Base-by-base conservation (phyloP, 2,329 filamentous ascomycete genomes). In the Aspergillus novoparasiticus region DNA sequence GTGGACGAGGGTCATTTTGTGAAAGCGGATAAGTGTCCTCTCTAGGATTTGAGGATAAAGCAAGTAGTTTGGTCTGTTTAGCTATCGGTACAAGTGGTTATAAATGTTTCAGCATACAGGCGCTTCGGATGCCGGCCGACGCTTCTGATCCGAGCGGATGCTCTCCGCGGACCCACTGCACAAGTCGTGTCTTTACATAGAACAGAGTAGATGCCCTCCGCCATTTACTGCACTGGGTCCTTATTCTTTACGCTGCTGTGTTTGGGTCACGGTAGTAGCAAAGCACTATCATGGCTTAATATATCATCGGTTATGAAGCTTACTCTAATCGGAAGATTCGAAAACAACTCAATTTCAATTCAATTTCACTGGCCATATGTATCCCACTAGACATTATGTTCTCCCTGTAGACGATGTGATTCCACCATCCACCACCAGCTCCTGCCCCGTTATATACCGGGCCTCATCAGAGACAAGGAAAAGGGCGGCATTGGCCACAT, bases 361-460 rank as follows among this genome's bases (percentile, higher is more conserved):
- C 6, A 1, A 41, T 2, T n/a, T 41, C 8, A n/a, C 39, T n/a
- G n/a, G 6, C 39, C 19, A 9, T 41, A 9, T 41, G 6, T 41
- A 14, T 11, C n/a, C 10, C 10, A 23, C n/a, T 46, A 23, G n/a
- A 14, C 2, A 4, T 6, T 26, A 50, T 4, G 46, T 10, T 28
- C 46, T 61, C 28, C 61, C 64, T 1, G 68, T 76, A 23, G 70
- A 75, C 9, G 63, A 64, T 6, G 72, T 75, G 26, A 79, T 72
- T 1, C 70, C 75, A 8, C 77, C 77, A 69, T 79, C 77, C 19
- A 79, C 73, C 1, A 78, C 72, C 6, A 79, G 50, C 59, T 76
- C 69, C 57, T 75, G 73, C 0, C 76, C 75, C 9, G 73, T 78
- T n/a, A 78, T 72, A 63, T 77, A 78, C 11, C 62, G 63, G 0